Percentiles rank a stretch among this genome's conserved stretches.
Conservation (phyloP, 306 rosid species). For the Oemleria cerasiformis region DNA sequence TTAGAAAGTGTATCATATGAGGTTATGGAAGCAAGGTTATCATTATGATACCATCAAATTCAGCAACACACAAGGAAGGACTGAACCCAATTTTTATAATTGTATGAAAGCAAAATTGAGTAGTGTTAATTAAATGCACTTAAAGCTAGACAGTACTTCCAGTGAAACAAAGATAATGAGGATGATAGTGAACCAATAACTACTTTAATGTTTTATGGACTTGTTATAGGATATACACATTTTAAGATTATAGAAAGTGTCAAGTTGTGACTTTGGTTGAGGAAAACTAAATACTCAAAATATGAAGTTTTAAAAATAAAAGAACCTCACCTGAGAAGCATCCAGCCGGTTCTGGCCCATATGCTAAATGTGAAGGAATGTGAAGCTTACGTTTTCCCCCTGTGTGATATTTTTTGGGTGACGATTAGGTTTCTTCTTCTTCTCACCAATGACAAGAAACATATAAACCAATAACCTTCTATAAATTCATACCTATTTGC, state of each 20-base stretch:
- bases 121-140: no score
- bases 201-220: neutral
- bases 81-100: neutral
- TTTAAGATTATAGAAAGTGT: neutral
- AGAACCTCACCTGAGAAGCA: constrained; percentile 78
- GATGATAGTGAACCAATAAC: neutral
- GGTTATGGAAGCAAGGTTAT: neutral
- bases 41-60: neutral
- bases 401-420: constrained; percentile 28
- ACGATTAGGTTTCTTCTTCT: neutral
- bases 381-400: constrained; percentile 85
- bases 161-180: neutral
- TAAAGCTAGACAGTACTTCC: neutral
- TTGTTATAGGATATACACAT: neutral
- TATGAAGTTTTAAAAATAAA: constrained; percentile 5
- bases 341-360: constrained; percentile 98
- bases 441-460: constrained; percentile 13
- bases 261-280: neutral
- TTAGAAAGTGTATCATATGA: neutral
- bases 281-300: constrained; percentile 3
- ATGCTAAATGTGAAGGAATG: constrained; percentile 86
- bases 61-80: neutral
- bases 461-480: constrained; percentile 1
- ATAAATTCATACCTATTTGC: constrained; percentile 62
- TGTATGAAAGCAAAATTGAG: neutral